phyloP scores from a whole-genome alignment of 306 rosid genomes.

The Arachis stenosperma region DNA sequence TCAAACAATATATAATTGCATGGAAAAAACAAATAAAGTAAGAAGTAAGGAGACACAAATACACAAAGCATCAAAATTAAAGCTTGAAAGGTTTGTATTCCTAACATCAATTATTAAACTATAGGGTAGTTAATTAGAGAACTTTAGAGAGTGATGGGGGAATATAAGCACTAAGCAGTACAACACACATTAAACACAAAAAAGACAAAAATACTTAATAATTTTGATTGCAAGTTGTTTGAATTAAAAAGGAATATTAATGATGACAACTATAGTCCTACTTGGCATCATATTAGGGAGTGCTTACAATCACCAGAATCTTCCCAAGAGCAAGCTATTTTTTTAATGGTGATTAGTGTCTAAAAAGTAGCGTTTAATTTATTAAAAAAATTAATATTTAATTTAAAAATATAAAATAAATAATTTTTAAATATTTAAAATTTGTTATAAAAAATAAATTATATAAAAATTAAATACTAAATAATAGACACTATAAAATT shows the following conservation, averaged over 20 bases:
- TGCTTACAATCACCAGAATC: conserved; percentile 15
- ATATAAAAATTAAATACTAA: too few species aligned
- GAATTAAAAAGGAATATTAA: not conserved
- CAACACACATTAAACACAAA: not conserved
- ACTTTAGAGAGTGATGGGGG: too few species aligned
- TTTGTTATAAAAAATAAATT: too few species aligned
- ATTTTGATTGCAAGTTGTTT: conserved; percentile 1
- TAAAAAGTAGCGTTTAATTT: too few species aligned
- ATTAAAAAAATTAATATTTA: too few species aligned
- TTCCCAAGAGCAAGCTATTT: not conserved
- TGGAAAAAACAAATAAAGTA: too few species aligned
- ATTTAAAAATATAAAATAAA: too few species aligned
- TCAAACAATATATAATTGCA: not conserved
- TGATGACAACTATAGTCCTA: conserved; percentile 27
- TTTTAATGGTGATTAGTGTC: too few species aligned
- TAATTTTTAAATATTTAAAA: too few species aligned
- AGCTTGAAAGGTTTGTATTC: not conserved
- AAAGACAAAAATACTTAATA: not conserved
- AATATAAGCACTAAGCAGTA: not conserved
- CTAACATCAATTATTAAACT: conserved; percentile 13
- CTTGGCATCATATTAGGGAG: conserved; percentile 19
- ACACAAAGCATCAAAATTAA: not conserved
- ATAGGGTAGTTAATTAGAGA: not conserved
- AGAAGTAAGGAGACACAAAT: not conserved
- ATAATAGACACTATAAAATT: too few species aligned